Base-by-base conservation (phyloP, 129 eudicot genomes). In the Ambrosia artemisiifolia region DNA sequence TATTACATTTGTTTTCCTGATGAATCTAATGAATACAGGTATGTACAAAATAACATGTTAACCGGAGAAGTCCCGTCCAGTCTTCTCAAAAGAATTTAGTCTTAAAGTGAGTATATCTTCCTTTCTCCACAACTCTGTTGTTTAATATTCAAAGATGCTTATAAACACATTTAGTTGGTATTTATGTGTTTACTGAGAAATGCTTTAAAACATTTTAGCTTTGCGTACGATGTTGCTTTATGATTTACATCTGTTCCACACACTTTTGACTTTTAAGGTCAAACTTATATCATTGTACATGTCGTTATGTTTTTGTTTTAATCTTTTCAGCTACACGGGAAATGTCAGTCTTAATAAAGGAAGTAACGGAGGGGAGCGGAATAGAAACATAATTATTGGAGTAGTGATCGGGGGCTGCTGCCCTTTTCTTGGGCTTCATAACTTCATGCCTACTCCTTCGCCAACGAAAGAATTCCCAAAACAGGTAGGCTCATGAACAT, bases 401-500 rank as follows among this genome's bases (percentile, higher is more conserved):
- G 32, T 83, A 34, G 76, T 91, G 38, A 69, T 88, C 14, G 99
- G 93, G 93, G 53, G 99, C 96, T 67, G 75, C 81, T 48, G 87
- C 81, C 77, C 84, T 94, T 51, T 84, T 94, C 70, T 70, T 94
- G 75, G 99, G 96, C 43, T 83, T 87, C 77, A 79, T 94, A 79
- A 64, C 79, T 33, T 82, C 96, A 24, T 94, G 91, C 75, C 14
- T 85, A 66, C 76, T 90, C 53, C 70, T 94, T 72, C 83, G 83
- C 55, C 90, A 83, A 75, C 65, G 85, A 60, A 82, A 83, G 44
- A 78, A 46, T 59, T 75, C 73, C 73, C 8, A 82, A 83, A 50
- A 82, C 73, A 88, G 99, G 99, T 83, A 30, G 63, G 54, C 28
- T 77, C 64, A 65, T 47, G 43, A 68, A 68, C 55, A 40, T 40